Base-by-base conservation (phyloP, 1,284 basidiomycete species). In the Cystobasidium sp. region DNA sequence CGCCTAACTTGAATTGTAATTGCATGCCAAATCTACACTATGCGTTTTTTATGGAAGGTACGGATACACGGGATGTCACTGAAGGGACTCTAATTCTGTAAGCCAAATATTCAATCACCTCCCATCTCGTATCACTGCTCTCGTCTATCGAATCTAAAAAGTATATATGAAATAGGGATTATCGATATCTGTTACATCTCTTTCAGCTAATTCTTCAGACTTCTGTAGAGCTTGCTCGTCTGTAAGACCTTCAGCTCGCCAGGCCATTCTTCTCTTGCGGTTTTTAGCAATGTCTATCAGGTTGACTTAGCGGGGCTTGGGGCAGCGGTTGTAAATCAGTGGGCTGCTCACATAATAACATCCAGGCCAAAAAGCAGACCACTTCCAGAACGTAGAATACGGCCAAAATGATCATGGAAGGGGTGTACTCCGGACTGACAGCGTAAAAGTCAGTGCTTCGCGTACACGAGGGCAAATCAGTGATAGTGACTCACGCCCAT, bases 391-490 rank as follows among this genome's bases (percentile, higher is more conserved):
- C 67, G 22, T 69, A 69, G 47, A 69, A 69, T 6, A 69, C 46
- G n/a, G 67, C 67, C 6, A 69, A 37, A 31, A 69, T 59, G 8
- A 69, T 58, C 14, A 69, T 56, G 1, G 67, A 47, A 12, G 67
- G 67, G 20, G 67, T 69, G 41, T 69, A 69, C 20, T 59, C 14
- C 16, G 67, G 67, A 6, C 67, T 69, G 12, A 14, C 5, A 69
- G 59, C 18, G 37, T 18, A 10, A 68, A 73, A 76, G 59, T 78
- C 80, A 53, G 75, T 20, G 12, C 16, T 31, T 31, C 5, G 1
- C 39, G 44, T 14, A 5, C 5, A 9, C 16, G n/a, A 12, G 6
- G 14, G n/a, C 1, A 10, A 20, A 18, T 39, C 5, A 0, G 0
- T 16, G 6, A 53, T 6, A 31, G 53, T 4, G 9, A 66, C 64